Evolutionary conservation across 2,329 filamentous ascomycete genomes (phyloP), one percentile per base, ranked within the genome.

Genomic region (Stemphylium beticola): DNA sequence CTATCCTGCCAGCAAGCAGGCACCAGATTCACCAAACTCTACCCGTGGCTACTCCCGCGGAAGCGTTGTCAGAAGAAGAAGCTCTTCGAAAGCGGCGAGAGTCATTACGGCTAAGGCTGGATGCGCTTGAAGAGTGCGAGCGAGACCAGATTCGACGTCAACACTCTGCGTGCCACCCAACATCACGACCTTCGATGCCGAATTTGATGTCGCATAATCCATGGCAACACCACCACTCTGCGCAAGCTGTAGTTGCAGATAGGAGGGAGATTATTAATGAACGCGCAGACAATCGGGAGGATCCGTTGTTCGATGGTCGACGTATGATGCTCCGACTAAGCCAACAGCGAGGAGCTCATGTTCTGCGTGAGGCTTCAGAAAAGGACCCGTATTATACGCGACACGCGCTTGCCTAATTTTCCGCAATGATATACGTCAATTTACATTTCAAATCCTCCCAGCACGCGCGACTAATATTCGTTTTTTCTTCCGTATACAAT

Each of bases 171-270:
- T 34, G 14, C 33, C 32, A 9, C 5, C 37, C 20, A 15, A 11
- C 33, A 17, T 17, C 29, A 29, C 40, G 34, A 26, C 39, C 46
- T 14, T 50, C 39, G 4, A 50, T 54, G 45, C 45, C 51, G 7
- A 22, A 43, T 4, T 14, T 44, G 11, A 40, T 18, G 34, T 36
- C 26, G 1, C 33, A 22, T 17, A 26, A 43, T 40, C 20, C 38
- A 2, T 53, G 18, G 26, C 47, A 54, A 4, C 22, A 34, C 15
- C 22, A 34, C 15, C 39, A 44, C 24, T 26, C n/a, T 34, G 22
- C 15, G 5, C 17, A 9, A 18, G 17, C 29, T 26, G 11, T 6
- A 15, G 12, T 8, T 15, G 20, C n/a, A 4, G 31, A 34, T 22
- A 18, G 24, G 5, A 38, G 24, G 36, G 15, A 14, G 14, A 10